Conservation (phyloP, 1,284 basidiomycete genomes). For the Rhodofomes roseus region DNA sequence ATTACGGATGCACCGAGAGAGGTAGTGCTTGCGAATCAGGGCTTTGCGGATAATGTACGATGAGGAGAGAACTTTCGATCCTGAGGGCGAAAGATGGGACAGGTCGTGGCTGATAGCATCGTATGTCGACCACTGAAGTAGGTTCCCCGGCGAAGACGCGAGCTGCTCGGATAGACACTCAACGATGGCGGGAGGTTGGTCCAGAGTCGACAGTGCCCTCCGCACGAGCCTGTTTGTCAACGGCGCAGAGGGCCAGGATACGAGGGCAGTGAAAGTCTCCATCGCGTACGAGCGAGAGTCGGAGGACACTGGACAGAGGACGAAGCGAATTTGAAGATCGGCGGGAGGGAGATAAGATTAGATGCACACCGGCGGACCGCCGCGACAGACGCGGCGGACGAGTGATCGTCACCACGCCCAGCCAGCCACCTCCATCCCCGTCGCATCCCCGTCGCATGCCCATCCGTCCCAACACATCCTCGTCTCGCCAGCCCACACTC, state of each 20-base stretch:
- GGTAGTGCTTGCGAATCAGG: constrained; percentile 92
- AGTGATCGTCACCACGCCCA: constrained; percentile 1
- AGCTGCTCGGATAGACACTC: constrained; percentile 19
- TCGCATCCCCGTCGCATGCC: neutral
- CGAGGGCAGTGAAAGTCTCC: constrained; percentile 41
- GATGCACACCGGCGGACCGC: neutral
- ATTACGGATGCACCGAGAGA: constrained; percentile 74
- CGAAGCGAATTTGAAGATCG: neutral
- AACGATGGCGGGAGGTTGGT: constrained; percentile 25
- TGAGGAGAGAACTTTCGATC: constrained; percentile 59
- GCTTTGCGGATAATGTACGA: constrained; percentile 91
- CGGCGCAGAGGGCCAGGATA: constrained; percentile 77
- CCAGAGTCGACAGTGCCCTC: constrained; percentile 49
- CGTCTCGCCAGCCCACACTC: constrained; percentile 2
- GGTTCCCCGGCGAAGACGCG: constrained; percentile 14
- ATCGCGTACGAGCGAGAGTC: constrained; percentile 4
- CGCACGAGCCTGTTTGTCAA: constrained; percentile 70
- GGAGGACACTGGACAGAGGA: neutral
- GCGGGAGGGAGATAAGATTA: neutral
- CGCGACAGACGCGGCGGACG: neutral
- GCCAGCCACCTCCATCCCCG: neutral
- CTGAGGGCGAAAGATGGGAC: constrained; percentile 38
- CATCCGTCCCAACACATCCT: constrained; percentile 1
- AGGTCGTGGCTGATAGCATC: constrained; percentile 79
- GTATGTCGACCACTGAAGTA: constrained; percentile 81